These are phyloP conservation scores for Wickerhamomyces silvicola DNA, from an alignment of 805 yeast genomes.

Conservation along the genomic window DNA sequence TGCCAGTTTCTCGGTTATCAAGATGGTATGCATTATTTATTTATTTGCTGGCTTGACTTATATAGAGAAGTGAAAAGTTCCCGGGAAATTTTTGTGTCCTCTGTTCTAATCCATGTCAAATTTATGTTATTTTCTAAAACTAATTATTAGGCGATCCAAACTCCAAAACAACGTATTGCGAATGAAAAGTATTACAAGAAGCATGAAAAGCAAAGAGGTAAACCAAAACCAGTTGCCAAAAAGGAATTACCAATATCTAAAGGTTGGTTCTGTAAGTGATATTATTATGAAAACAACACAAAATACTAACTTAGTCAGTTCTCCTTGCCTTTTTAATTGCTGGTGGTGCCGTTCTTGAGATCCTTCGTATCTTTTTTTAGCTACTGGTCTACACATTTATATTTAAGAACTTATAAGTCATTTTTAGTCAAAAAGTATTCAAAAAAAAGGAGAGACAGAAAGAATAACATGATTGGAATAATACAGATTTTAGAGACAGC, in stretches of 20 bases:
- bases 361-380: conserved; percentile 49
- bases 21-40: no score
- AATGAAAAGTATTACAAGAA: conserved; percentile 74
- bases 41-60: no score
- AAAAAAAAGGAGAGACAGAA: no score
- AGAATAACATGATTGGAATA: no score
- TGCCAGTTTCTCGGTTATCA: no score
- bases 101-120: neutral
- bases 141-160: conserved; percentile 54
- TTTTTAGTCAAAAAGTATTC: no score
- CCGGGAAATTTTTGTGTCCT: no score
- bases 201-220: conserved; percentile 70
- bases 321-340: conserved; percentile 59
- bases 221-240: conserved; percentile 43
- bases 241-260: conserved; percentile 49
- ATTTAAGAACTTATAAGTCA: no score
- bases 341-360: conserved; percentile 79
- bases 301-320: conserved; percentile 21
- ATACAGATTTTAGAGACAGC: no score
- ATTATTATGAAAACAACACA: neutral
- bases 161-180: conserved; percentile 85
- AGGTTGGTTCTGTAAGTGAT: conserved; percentile 54
- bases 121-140: neutral
- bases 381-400: neutral
- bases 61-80: no score